phyloP scores from a whole-genome alignment of 177 flowering plant genomes.

The Vitis hybrid region DNA sequence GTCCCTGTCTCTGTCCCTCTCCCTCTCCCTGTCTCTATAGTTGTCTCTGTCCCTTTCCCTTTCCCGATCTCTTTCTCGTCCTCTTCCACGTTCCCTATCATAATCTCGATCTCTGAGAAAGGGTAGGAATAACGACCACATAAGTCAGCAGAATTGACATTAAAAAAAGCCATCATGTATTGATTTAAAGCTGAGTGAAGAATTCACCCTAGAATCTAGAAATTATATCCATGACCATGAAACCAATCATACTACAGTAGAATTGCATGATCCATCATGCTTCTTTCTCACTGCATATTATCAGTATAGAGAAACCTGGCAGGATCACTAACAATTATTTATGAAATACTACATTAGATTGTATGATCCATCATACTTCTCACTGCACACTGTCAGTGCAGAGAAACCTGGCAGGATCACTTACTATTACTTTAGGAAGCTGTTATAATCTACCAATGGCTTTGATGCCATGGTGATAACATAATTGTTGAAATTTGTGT shows the following conservation, averaged over 20 bases:
- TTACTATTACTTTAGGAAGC: slow-evolving; percentile 66
- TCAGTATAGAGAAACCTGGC: slow-evolving; percentile 85
- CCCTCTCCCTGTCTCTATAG: slow-evolving; percentile 44
- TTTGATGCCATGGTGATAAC: slow-evolving; percentile 39
- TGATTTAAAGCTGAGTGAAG: too few relatives aligned
- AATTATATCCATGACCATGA: too few relatives aligned
- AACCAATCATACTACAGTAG: too few relatives aligned
- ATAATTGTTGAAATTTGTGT: not conserved
- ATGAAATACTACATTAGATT: slow-evolving; percentile 11
- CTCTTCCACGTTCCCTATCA: slow-evolving; percentile 45
- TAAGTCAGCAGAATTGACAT: not conserved
- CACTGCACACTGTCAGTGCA: slow-evolving; percentile 98
- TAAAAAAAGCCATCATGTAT: not conserved
- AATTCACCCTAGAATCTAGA: too few relatives aligned
- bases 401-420: slow-evolving; percentile 99
- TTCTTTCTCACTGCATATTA: slow-evolving; percentile 84
- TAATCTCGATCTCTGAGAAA: slow-evolving; percentile 33
- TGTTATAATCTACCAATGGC: slow-evolving; percentile 36
- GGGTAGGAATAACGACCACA: not conserved
- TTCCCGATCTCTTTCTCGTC: slow-evolving; percentile 51
- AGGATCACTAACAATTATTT: not conserved
- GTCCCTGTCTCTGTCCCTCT: slow-evolving; percentile 64
- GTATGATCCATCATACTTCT: slow-evolving; percentile 98
- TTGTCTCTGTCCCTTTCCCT: slow-evolving; percentile 34
- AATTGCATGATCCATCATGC: slow-evolving; percentile 66